Base-by-base conservation (phyloP, 805 yeast species). In the Nakazawaea molendinolei region DNA sequence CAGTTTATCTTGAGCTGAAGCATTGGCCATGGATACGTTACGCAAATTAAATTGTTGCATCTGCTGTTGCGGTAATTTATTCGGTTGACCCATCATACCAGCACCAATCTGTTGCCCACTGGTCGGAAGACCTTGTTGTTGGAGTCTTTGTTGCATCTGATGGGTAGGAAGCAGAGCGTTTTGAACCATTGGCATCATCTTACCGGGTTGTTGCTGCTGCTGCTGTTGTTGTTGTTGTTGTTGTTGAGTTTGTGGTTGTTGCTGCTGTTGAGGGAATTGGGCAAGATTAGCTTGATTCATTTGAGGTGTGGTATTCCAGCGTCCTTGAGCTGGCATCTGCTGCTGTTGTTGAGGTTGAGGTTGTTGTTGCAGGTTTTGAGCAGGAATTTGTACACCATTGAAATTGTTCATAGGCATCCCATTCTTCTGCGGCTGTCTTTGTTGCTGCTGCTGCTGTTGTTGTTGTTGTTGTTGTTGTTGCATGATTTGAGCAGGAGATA, bases 1-100 rank as follows among this genome's bases (percentile, higher is more conserved):
- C 43, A 66, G 58, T 65, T 74, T 75, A 65, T 73, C 84, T 43
- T 74, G 86, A 27, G 71, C 83, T 15, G 80, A 62, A 24, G 44
- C 49, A 41, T 60, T 45, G 16, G 63, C 63, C 6, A 56, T 18
- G 25, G 30, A 18, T 24, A 31, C 28, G 31, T 36, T 29, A 22
- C 41, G 25, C 19, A 52, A 6, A 47, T 43, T 21, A 21, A 32
- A 22, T 28, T 38, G 43, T n/a, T 31, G 40, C 12, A 33, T 43
- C 28, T 36, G 43, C 27, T 44, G 47, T 13, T 34, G 47, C 23
- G 42, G 48, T 17, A 23, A 27, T 23, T 28, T 12, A 8, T 24
- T 8, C 27, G 8, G 8, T 33, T 42, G 50, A 13, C 23, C 15
- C 31, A 42, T 15, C n/a, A 22, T 28, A 24, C 31, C 34, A 33